Base-by-base conservation (phyloP, 1,284 basidiomycete genomes). In the Meira nashicola region DNA sequence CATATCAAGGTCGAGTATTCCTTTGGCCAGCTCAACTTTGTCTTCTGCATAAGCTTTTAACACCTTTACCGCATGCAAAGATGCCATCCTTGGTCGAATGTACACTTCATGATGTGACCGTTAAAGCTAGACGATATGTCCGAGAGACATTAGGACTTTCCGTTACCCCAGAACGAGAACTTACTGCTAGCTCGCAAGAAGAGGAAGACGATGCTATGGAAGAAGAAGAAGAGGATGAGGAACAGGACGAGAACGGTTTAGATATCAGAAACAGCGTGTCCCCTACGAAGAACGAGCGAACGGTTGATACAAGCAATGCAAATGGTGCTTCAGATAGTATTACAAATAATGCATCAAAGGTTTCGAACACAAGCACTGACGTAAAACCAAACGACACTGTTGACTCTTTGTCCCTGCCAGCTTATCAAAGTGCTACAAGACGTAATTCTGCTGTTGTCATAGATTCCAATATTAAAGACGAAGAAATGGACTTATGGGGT, bases 151-250 rank as follows among this genome's bases (percentile, higher is more conserved):
- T 48, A 8, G 46, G 46, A 14, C 46, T 48, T 6, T 23, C 17
- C 7, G 21, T n/a, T 23, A 48, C 17, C 6, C 12, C 17, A 37
- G 50, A 53, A 40, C 11, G 37, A 14, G 50, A 53, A 6, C 21
- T 14, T n/a, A 33, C 23, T 39, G 50, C 23, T 38, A 33, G 23
- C 19, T 17, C 17, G 28, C n/a, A 53, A 38, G 50, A 53, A 14
- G 17, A 39, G 5, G 50, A 53, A 28, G 37, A 53, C 5, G 50
- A 53, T 6, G 12, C 12, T 6, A 23, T n/a, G 39, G 50, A 37
- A 38, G 50, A 38, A 53, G 50, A 53, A 17, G 50, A 53, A 5
- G 50, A 53, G 5, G 50, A 53, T n/a, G 50, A 15, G 23, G 49
- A 52, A 25, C 21, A 53, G 50, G 50, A 53, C 12, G 50, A 53